Evolutionary conservation across 2,329 filamentous ascomycete genomes (phyloP), one percentile per base, ranked within the genome.

Genomic region (Colletotrichum tofieldiae): DNA sequence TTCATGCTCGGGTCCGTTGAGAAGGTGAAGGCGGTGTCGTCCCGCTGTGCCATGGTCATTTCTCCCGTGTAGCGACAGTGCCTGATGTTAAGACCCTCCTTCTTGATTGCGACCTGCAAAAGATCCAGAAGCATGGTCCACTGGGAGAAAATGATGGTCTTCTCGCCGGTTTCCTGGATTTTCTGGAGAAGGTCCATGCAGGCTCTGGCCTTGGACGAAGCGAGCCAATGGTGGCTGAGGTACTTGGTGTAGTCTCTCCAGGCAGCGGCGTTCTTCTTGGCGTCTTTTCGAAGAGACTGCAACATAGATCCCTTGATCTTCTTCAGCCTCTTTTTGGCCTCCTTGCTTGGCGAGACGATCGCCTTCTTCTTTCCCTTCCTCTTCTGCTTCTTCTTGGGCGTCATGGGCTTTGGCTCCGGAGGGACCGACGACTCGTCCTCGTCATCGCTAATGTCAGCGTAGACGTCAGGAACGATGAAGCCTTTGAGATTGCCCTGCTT

Each of bases 141-240:
- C 77, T 95, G 93, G 68, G 91, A 93, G 83, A 96, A 96, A 74
- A 96, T 88, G 65, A 96, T 92, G 0, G 92, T 94, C 81, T 96
- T 96, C 79, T 94, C 92, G 1, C 87, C 87, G 3, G 88, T 82
- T 14, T 79, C 75, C 67, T 84, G 81, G 43, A 86, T 81, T 18
- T 83, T 79, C 14, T 84, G 79, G 16, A 96, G 83, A 8, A 95
- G 86, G 66, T 93, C 89, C 67, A 93, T 82, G 8, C 90, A 90
- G 78, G 92, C 91, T 29, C 90, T 88, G 39, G 94, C 91, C 81
- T 96, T 96, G 37, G 93, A 90, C 26, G 93, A 96, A 2, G 93
- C 87, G 69, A 92, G 83, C 89, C 91, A 98, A 37, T 90, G 87
- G 78, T 92, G 90, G 32, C 87, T 86, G 8, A 96, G 85, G 63